Conservation (phyloP, 1,284 basidiomycete species). For the Ganoderma boninense region DNA sequence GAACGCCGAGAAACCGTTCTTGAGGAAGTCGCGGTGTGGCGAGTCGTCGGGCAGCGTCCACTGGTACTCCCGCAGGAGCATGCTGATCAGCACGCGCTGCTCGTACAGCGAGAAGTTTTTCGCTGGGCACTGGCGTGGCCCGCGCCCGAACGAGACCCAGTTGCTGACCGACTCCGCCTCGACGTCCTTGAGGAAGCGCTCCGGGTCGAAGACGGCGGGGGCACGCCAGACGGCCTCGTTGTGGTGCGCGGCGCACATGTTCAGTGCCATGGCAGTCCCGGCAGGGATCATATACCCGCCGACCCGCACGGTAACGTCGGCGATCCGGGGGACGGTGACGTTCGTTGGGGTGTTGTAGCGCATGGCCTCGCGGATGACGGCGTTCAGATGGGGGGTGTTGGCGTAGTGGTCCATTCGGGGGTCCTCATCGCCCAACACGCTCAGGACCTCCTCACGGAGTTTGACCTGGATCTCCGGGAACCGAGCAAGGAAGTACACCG, state of each 20-base stretch:
- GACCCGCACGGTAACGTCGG: slow-evolving; percentile 29
- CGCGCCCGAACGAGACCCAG: slow-evolving; percentile 32
- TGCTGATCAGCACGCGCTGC: slow-evolving; percentile 40
- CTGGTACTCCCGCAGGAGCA: slow-evolving; percentile 41
- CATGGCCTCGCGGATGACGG: slow-evolving; percentile 45
- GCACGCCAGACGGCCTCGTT: slow-evolving; percentile 34
- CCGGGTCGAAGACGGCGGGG: slow-evolving; percentile 33
- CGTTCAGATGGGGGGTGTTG: slow-evolving; percentile 38
- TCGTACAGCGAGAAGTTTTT: slow-evolving; percentile 45
- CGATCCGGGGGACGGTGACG: slow-evolving; percentile 40
- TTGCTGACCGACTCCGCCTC: slow-evolving; percentile 12
- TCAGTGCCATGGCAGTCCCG: slow-evolving; percentile 38
- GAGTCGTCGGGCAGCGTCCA: slow-evolving; percentile 41
- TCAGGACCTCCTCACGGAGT: slow-evolving; percentile 40
- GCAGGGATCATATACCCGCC: slow-evolving; percentile 30
- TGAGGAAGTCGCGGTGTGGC: slow-evolving; percentile 34
- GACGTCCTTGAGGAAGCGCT: slow-evolving; percentile 31
- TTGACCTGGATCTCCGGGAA: slow-evolving; percentile 40
- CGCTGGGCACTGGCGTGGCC: slow-evolving; percentile 42
- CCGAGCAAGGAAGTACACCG: slow-evolving; percentile 43
- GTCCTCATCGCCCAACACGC: slow-evolving; percentile 31
- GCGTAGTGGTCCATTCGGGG: slow-evolving; percentile 37
- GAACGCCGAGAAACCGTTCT: slow-evolving; percentile 45
- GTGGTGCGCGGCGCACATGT: slow-evolving; percentile 43
- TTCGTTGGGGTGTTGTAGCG: slow-evolving; percentile 44